Conservation (phyloP, 1,284 basidiomycete species). For the Porogramme epimiltina region DNA sequence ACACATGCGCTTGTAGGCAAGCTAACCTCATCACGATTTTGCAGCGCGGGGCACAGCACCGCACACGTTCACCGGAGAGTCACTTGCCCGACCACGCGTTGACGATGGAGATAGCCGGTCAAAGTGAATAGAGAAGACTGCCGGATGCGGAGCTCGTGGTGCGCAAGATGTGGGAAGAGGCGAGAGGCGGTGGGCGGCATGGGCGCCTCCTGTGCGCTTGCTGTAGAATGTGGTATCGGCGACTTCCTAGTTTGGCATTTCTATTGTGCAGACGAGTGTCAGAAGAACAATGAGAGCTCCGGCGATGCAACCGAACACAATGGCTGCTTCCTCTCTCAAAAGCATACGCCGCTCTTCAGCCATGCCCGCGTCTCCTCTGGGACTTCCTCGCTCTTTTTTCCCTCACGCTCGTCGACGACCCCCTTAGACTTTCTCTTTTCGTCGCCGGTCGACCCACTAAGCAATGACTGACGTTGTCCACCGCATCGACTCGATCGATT, state of each 20-base stretch:
- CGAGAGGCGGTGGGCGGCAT: neutral
- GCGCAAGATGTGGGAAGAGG: conserved; percentile 16
- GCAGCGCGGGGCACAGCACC: too few relatives aligned
- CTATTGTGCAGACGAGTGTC: conserved; percentile 13
- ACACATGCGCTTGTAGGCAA: too few relatives aligned
- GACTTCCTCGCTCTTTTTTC: conserved; percentile 25
- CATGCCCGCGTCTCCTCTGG: conserved; percentile 15
- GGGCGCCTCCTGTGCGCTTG: neutral
- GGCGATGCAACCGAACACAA: conserved; percentile 24
- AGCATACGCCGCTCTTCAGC: conserved; percentile 7
- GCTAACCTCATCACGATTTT: too few relatives aligned
- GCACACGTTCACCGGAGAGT: neutral
- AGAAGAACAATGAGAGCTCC: conserved; percentile 16
- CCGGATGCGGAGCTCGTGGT: neutral
- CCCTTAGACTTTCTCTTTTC: conserved; percentile 25
- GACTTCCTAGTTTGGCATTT: conserved; percentile 8
- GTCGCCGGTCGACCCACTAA: conserved; percentile 52
- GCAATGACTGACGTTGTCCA: conserved; percentile 30
- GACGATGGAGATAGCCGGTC: neutral
- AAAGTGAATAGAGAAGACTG: neutral
- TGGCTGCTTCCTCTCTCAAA: conserved; percentile 28
- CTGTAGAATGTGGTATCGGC: too few relatives aligned
- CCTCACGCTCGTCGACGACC: conserved; percentile 29
- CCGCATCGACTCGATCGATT: conserved; percentile 45
- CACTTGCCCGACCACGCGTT: neutral